Conservation (phyloP, 768 basidiomycete genomes). For the Coprinopsis cinerea region DNA sequence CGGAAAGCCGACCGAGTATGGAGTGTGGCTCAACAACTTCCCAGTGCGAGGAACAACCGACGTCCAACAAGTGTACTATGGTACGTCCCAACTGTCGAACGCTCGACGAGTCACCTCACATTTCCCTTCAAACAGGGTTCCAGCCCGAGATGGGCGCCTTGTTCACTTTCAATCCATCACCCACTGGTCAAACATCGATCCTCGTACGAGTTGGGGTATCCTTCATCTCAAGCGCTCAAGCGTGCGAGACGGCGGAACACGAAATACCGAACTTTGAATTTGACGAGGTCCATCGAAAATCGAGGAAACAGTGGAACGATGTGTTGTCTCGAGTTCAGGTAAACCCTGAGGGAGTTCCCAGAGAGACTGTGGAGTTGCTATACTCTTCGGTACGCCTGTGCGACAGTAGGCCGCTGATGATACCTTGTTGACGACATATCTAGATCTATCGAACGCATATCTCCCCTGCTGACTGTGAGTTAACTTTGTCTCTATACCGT, state of each 20-base stretch:
- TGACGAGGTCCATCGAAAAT: slow-evolving; percentile 36
- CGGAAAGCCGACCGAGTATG: slow-evolving; percentile 46
- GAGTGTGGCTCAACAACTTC: slow-evolving; percentile 46
- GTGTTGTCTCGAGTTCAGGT: slow-evolving; percentile 50
- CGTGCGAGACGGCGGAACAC: slow-evolving; percentile 53
- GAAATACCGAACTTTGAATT: slow-evolving; percentile 59
- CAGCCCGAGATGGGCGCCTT: slow-evolving; percentile 47
- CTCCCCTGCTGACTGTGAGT: slow-evolving; percentile 57
- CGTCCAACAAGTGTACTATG: slow-evolving; percentile 42
- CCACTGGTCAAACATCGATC: slow-evolving; percentile 34
- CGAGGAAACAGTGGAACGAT: slow-evolving; percentile 51
- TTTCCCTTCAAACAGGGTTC: slow-evolving; percentile 28
- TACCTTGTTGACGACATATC: background rate
- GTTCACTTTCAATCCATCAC: slow-evolving; percentile 43
- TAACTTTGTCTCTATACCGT: background rate
- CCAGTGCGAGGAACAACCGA: slow-evolving; percentile 41
- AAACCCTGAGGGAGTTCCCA: slow-evolving; percentile 38
- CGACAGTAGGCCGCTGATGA: background rate
- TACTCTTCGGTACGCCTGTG: slow-evolving; percentile 47
- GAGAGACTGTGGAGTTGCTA: slow-evolving; percentile 47
- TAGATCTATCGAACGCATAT: slow-evolving; percentile 61
- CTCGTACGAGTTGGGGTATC: slow-evolving; percentile 62
- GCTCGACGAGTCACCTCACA: background rate
- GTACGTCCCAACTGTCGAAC: slow-evolving; percentile 21
- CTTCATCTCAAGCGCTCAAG: slow-evolving; percentile 54